Conservation (phyloP, 2,329 filamentous ascomycete species). For the Fusarium sp. region DNA sequence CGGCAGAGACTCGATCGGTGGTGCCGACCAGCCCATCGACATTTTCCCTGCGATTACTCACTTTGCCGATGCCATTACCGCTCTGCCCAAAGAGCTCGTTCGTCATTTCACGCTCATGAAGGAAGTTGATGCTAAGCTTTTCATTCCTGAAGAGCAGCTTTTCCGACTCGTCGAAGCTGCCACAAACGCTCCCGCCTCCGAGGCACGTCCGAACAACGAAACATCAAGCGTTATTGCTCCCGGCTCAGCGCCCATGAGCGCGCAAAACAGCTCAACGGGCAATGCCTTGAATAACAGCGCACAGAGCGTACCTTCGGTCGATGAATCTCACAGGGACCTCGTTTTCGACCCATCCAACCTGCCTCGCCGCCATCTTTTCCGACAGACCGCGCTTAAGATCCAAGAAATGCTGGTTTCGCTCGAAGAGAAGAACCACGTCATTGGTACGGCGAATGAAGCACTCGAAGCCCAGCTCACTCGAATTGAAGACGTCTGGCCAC, state of each 20-base stretch:
- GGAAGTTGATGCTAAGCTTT: constrained; percentile 97
- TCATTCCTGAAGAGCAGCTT: constrained; percentile 85
- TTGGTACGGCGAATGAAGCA: constrained; percentile 90
- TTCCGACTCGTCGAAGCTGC: constrained; percentile 78
- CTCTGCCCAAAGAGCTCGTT: constrained; percentile 93
- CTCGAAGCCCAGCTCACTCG: constrained; percentile 86
- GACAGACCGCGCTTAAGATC: constrained; percentile 80
- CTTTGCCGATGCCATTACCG: constrained; percentile 92
- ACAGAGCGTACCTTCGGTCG: constrained; percentile 55
- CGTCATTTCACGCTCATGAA: constrained; percentile 96
- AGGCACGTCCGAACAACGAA: constrained; percentile 59
- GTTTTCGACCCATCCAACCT: constrained; percentile 69
- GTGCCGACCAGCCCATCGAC: constrained; percentile 70
- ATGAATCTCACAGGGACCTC: constrained; percentile 57
- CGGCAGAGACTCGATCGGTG: constrained; percentile 60
- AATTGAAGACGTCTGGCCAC: constrained; percentile 87
- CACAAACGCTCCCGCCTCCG: constrained; percentile 62
- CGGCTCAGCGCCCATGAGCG: constrained; percentile 61
- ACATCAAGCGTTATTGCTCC: constrained; percentile 57
- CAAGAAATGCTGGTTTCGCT: constrained; percentile 88
- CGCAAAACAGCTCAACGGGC: constrained; percentile 62
- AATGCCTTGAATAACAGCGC: constrained; percentile 52
- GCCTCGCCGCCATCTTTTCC: constrained; percentile 78
- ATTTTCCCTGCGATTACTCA: constrained; percentile 75
- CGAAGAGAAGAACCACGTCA: constrained; percentile 98